Base-by-base conservation (phyloP, 306 rosid species). In the Arachis hypogaea region DNA sequence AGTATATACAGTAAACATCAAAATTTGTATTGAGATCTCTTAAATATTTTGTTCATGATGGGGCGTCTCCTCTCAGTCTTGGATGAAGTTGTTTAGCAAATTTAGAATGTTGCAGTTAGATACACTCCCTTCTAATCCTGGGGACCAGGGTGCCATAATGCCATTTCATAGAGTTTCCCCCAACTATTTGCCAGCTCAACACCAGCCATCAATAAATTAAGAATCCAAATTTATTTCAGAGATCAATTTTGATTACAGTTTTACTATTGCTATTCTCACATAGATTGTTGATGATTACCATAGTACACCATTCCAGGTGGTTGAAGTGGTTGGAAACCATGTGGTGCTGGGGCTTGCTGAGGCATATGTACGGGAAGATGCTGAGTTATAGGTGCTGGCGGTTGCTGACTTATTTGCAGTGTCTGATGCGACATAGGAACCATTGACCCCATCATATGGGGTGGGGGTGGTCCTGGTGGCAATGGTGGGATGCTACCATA, bases 251-350 rank as follows among this genome's bases (percentile, higher is more conserved):
- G 65, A 69, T 54, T 52, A 62, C 43, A 50, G 49, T 63, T 65
- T 22, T 59, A 36, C 78, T 79, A 84, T 69, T 51, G 59, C 11
- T 30, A 54, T 59, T 73, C 42, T 87, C 85, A 88, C 22, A 77
- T 80, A 69, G 92, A 83, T 66, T 73, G 87, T 69, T 79, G 91
- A 45, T 81, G 84, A 71, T 84, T 85, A 62, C 88, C 82, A 73
- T 84, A 90, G 78, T 82, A 92, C 68, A 87, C 88, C 77, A 86
- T 86, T 74, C 93, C 91, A 0, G 88, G 90, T 0, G 85, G 87
- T 62, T 87, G 91, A 68, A 84, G 87, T 3, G 89, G 85, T 74
- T 87, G 87, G 78, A 89, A 91, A 82, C 82, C 87, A 38, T 90
- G 91, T 0, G 83, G 82, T 9, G 78, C 81, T 0, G 83, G 85